Base-by-base conservation (phyloP, 148 eudicot genomes). In the Arctostaphylos glauca region DNA sequence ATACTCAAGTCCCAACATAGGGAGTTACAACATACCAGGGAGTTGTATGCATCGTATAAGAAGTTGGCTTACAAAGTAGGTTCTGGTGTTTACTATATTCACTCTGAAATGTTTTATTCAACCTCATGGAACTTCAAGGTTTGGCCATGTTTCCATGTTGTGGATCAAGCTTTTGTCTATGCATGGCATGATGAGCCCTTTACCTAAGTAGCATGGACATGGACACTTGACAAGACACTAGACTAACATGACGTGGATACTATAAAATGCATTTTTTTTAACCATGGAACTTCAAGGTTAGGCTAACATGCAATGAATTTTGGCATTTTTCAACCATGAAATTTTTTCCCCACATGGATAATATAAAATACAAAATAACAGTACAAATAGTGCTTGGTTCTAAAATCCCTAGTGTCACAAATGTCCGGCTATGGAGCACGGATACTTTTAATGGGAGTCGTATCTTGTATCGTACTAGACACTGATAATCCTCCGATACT, bases 91-190 rank as follows among this genome's bases (percentile, higher is more conserved):
- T 25, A 25, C 31, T 25, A 12, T 66, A 25, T 66, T 66, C 71
- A 66, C 15, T 66, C 71, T 31, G 14, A 66, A 25, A 66, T 23
- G 25, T 3, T 60, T 60, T 60, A 60, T n/a, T 60, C 21, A 58
- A 58, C 21, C 62, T 58, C 66, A n/a, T n/a, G 31, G 66, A 64
- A 66, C 43, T 66, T 66, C 70, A 64, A 64, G 70, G 70, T 21
- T 68, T 41, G 19, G 19, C 21, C 75, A 71, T 18, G 74, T 71
- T 43, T 44, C 43, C 75, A 71, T 43, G 50, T 71, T 71, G 75
- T 15, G 21, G 21, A 43, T 44, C 49, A 71, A 43, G 75, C 49
- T 44, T 71, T 46, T 71, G 48, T 71, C 50, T 5, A 2, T 43
- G 21, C 49, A 70, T 5, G 19, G 6, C 18, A 16, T 71, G 49